Conservation (phyloP, 139 green algal genomes). For the Chlamydomonas asymmetrica region DNA sequence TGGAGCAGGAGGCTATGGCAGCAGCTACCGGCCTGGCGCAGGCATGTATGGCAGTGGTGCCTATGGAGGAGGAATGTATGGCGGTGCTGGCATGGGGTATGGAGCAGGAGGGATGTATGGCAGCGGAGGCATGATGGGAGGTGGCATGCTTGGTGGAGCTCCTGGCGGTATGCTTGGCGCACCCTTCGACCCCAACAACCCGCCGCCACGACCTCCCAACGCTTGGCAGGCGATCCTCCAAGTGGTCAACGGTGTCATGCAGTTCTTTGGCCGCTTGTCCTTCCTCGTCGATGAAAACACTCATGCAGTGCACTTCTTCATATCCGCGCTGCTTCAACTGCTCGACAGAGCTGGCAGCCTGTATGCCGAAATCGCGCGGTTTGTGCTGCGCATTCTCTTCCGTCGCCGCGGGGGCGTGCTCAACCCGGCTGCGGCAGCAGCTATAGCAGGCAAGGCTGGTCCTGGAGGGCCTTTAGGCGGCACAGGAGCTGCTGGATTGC, state of each 20-base stretch:
- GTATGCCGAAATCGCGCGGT: conserved; percentile 94
- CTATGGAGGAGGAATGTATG: conserved; percentile 17
- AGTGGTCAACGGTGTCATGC: conserved; percentile 80
- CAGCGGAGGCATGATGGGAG: conserved; percentile 15
- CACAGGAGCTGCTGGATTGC: no score
- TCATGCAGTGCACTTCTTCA: conserved; percentile 98
- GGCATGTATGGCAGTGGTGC: conserved; percentile 24
- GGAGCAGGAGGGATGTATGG: conserved; percentile 17
- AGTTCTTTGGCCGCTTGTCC: conserved; percentile 93
- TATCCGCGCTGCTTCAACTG: conserved; percentile 92
- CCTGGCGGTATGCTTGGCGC: conserved; percentile 21
- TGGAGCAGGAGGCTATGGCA: conserved; percentile 20
- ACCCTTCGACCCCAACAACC: conserved; percentile 41
- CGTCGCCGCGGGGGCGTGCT: conserved; percentile 4
- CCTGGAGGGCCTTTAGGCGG: no score
- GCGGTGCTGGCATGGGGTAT: conserved; percentile 15
- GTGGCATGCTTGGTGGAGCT: conserved; percentile 21
- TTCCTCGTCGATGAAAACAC: conserved; percentile 99
- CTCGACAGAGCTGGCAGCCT: conserved; percentile 89
- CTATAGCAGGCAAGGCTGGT: no score
- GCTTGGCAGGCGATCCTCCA: conserved; percentile 81
- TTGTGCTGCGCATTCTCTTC: conserved; percentile 88
- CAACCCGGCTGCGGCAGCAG: no score
- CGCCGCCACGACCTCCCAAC: conserved; percentile 43
- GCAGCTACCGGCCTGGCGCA: conserved; percentile 9